Base-by-base conservation (phyloP, 1,284 basidiomycete genomes). In the Leccinum huronense region DNA sequence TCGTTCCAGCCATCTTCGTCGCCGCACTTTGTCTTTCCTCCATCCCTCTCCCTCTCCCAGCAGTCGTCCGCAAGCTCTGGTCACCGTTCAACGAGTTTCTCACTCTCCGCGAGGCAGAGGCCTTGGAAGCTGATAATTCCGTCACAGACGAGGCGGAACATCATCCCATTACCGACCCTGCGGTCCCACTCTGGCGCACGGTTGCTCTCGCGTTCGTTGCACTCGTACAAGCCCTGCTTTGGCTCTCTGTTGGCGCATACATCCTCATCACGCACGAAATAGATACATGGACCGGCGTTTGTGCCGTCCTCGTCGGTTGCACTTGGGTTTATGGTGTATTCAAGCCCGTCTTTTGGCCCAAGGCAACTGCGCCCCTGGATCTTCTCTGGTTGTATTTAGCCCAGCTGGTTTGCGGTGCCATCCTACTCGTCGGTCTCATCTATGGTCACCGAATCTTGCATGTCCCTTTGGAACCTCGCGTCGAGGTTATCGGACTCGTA, bases 121-220 rank as follows among this genome's bases (percentile, higher is more conserved):
- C 78, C 0, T 69, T 82, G 23, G 67, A 77, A 45, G 45, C 51
- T n/a, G 58, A 13, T 3, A 59, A 63, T 54, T 34, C 13, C 14
- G 1, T 34, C 19, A 5, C 8, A 19, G 64, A 68, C 27, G 60
- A 51, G 27, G 38, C 48, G 0, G 54, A 59, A 3, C 6, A 19
- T 34, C 3, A 30, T 10, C 6, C 23, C n/a, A 58, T 62, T 2
- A 60, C 62, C 2, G 63, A 65, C 16, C 62, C 60, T 14, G 57
- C 63, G 1, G 77, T 79, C 16, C 81, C 84, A 0, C 74, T 86
- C 4, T 88, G 88, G 86, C 82, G 83, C 54, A 84, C 83, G 4
- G 65, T 85, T 42, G 66, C 83, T 8, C 80, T 90, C 23, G 79
- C 81, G 1, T 77, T 80, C 58, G 66, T 80, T n/a, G 78, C 81